phyloP scores from a whole-genome alignment of 208 protist genomes.

The Novymonas esmeraldas region DNA sequence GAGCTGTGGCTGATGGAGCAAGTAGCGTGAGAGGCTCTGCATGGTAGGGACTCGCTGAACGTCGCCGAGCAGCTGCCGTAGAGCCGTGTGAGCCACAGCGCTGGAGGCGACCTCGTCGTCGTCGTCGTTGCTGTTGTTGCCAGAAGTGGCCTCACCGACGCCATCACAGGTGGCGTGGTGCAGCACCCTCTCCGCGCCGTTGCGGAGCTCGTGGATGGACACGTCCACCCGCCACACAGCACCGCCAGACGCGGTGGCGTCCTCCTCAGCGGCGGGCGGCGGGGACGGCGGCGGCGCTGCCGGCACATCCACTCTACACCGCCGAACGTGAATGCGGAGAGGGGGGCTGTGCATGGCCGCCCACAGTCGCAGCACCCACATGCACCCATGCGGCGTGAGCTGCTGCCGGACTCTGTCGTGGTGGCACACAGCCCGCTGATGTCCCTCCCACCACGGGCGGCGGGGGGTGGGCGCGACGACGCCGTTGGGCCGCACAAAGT shows the following conservation, averaged over 20 bases:
- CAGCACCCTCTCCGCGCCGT: not conserved
- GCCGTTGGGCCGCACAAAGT: slow-evolving; percentile 27
- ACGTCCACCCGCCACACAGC: not conserved
- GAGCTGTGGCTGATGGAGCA: slow-evolving; percentile 21
- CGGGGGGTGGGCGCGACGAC: not conserved
- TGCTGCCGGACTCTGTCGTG: slow-evolving; percentile 14
- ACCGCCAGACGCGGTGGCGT: too few relatives aligned
- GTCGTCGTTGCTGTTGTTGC: too few relatives aligned
- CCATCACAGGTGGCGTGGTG: slow-evolving; percentile 1
- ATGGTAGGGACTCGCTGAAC: slow-evolving; percentile 30
- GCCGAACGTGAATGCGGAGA: slow-evolving; percentile 21
- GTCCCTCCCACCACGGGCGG: slow-evolving; percentile 14
- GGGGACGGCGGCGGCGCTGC: not conserved
- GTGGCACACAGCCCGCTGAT: slow-evolving; percentile 3
- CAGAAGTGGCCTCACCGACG: not conserved
- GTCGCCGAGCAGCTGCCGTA: slow-evolving; percentile 16
- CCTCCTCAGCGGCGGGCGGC: too few relatives aligned
- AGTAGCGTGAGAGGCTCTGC: slow-evolving; percentile 18
- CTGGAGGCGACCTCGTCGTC: too few relatives aligned
- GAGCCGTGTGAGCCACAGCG: slow-evolving; percentile 11
- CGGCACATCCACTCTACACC: slow-evolving; percentile 4
- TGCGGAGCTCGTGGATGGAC: not conserved
- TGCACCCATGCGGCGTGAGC: slow-evolving; percentile 37
- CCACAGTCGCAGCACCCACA: slow-evolving; percentile 53
- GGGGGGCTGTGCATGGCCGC: slow-evolving; percentile 46